Percentiles rank a stretch among this genome's conserved stretches.
Evolutionary conservation across 441 rosid species (phyloP).

Genomic region (Adansonia grandidieri): DNA sequence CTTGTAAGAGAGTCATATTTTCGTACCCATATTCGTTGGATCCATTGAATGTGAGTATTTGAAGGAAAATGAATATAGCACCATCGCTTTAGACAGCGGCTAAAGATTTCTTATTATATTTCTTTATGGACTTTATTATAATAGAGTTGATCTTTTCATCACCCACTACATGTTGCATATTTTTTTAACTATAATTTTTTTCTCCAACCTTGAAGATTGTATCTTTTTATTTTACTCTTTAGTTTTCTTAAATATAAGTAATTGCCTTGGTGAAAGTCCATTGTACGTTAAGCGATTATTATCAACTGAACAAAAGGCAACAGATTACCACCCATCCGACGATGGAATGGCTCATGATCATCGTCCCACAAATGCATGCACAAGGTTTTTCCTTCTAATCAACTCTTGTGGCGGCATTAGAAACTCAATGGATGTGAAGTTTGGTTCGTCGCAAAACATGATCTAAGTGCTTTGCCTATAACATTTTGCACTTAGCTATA

Average conservation of each 20-base stretch:
- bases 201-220: conserved; percentile 26
- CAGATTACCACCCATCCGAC: conserved; percentile 92
- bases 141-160: background rate
- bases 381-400: conserved; percentile 55
- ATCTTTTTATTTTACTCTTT: conserved; percentile 13
- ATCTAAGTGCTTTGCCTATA: background rate
- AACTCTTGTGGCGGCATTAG: conserved; percentile 25
- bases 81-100: background rate
- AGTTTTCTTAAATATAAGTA: background rate
- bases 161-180: background rate
- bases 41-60: background rate
- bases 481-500: background rate
- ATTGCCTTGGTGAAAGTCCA: conserved; percentile 23
- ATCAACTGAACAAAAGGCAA: conserved; percentile 91
- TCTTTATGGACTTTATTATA: conserved; percentile 5
- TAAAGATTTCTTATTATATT: background rate
- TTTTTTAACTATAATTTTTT: conserved; percentile 3
- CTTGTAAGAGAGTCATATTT: background rate
- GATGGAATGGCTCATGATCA: conserved; percentile 95
- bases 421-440: conserved; percentile 25
- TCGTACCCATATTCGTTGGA: background rate
- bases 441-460: background rate
- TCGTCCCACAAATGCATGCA: conserved; percentile 98
- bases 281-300: conserved; percentile 88
- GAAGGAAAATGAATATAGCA: conserved; percentile 2